Evolutionary conservation across 2,329 filamentous ascomycete genomes (phyloP).

Genomic region (Colletotrichum melonis): DNA sequence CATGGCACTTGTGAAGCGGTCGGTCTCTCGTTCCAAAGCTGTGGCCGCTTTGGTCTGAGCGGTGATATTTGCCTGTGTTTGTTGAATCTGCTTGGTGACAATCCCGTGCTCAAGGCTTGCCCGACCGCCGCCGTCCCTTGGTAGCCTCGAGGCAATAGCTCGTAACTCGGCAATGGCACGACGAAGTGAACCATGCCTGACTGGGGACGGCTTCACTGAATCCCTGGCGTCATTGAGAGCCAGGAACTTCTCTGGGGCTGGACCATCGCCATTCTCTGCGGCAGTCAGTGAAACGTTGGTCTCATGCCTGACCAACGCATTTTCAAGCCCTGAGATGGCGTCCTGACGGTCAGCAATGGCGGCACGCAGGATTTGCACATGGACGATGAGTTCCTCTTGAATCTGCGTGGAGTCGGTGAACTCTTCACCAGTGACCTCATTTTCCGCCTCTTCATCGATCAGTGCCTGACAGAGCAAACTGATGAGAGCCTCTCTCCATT

Average conservation of each 20-base stretch:
- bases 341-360: slow-evolving; percentile 83
- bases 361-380: slow-evolving; percentile 81
- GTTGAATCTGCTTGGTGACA: slow-evolving; percentile 70
- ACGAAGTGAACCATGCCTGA: slow-evolving; percentile 71
- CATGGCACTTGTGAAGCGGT: slow-evolving; percentile 81
- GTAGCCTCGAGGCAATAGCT: slow-evolving; percentile 72
- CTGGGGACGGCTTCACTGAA: slow-evolving; percentile 58
- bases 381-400: slow-evolving; percentile 90
- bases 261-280: slow-evolving; percentile 74
- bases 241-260: slow-evolving; percentile 73
- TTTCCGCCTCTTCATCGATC: slow-evolving; percentile 81
- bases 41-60: slow-evolving; percentile 62
- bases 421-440: slow-evolving; percentile 87
- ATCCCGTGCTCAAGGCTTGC: slow-evolving; percentile 70
- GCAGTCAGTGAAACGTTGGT: slow-evolving; percentile 69
- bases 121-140: slow-evolving; percentile 56
- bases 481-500: slow-evolving; percentile 80
- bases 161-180: slow-evolving; percentile 78
- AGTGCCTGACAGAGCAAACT: slow-evolving; percentile 79
- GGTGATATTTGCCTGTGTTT: slow-evolving; percentile 64
- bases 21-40: slow-evolving; percentile 75
- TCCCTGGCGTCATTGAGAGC: slow-evolving; percentile 62
- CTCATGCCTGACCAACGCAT: slow-evolving; percentile 80
- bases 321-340: slow-evolving; percentile 81
- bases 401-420: slow-evolving; percentile 87